Conservation (phyloP, 2,329 filamentous ascomycete species). For the Ambrosiella beaveri region DNA sequence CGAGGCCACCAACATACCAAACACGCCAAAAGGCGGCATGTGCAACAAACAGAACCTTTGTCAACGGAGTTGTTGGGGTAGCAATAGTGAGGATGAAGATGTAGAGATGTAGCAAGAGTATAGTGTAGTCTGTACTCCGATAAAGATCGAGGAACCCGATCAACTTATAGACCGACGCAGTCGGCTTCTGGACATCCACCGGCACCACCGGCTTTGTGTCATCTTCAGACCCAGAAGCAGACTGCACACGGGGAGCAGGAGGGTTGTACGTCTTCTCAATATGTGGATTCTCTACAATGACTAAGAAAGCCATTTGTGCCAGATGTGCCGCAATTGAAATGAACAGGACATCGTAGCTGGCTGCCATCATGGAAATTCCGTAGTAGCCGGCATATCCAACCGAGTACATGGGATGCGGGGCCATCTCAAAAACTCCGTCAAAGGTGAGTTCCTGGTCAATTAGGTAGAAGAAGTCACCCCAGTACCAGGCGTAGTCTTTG, state of each 20-base stretch:
- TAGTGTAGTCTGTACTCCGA: slow-evolving; percentile 67
- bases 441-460: slow-evolving; percentile 96
- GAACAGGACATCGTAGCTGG: slow-evolving; percentile 92
- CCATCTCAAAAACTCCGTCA: slow-evolving; percentile 97
- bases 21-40: slow-evolving; percentile 72
- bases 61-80: slow-evolving; percentile 59
- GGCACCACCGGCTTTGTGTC: slow-evolving; percentile 15
- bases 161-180: slow-evolving; percentile 43
- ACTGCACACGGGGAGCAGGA: slow-evolving; percentile 53
- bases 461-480: slow-evolving; percentile 98
- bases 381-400: slow-evolving; percentile 97
- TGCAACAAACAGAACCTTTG: slow-evolving; percentile 61
- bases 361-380: slow-evolving; percentile 93
- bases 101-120: slow-evolving; percentile 60
- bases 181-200: not conserved
- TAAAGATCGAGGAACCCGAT: slow-evolving; percentile 76
- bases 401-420: slow-evolving; percentile 96
- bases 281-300: slow-evolving; percentile 86
- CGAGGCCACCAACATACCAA: slow-evolving; percentile 83
- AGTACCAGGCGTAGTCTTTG: slow-evolving; percentile 99
- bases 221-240: slow-evolving; percentile 20
- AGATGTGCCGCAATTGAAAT: slow-evolving; percentile 92
- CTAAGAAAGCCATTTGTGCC: slow-evolving; percentile 84
- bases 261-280: slow-evolving; percentile 97
- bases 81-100: slow-evolving; percentile 54